Evolutionary conservation across 164 flowering plant genomes (phyloP).

Genomic region (Echeveria elegans): DNA sequence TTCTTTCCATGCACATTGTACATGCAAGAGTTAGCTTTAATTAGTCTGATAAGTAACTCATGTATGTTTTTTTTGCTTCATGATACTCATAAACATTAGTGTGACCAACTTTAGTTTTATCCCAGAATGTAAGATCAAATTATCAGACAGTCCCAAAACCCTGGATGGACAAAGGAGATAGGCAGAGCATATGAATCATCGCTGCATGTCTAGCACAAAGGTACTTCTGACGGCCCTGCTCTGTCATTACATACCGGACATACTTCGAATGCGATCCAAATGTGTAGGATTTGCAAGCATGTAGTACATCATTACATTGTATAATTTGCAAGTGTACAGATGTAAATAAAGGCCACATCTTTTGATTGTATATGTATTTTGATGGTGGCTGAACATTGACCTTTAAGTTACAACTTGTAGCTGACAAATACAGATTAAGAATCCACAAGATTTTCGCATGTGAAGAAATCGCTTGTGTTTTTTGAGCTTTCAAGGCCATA

Average conservation of each 20-base stretch:
- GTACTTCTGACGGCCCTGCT: background rate
- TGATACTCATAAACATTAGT: background rate
- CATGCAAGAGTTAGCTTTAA: background rate
- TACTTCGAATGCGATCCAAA: background rate
- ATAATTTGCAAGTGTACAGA: background rate
- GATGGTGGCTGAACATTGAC: background rate
- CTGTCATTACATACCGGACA: background rate
- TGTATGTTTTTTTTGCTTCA: background rate
- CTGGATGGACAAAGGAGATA: constrained; percentile 17
- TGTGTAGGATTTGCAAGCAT: background rate
- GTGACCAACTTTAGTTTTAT: background rate
- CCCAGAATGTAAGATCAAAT: constrained; percentile 62
- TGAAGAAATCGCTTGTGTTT: background rate
- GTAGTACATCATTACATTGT: background rate
- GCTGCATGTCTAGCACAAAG: background rate
- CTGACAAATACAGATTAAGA: background rate
- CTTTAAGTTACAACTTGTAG: background rate
- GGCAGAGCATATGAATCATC: background rate
- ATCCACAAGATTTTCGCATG: background rate
- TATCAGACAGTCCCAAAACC: constrained; percentile 26
- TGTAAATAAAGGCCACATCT: background rate
- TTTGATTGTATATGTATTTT: background rate
- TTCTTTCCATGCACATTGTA: background rate
- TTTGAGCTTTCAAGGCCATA: background rate
- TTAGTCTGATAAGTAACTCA: background rate